Evolutionary conservation across 2,329 filamentous ascomycete genomes (phyloP).

Genomic region (Lachnellula subtilissima): DNA sequence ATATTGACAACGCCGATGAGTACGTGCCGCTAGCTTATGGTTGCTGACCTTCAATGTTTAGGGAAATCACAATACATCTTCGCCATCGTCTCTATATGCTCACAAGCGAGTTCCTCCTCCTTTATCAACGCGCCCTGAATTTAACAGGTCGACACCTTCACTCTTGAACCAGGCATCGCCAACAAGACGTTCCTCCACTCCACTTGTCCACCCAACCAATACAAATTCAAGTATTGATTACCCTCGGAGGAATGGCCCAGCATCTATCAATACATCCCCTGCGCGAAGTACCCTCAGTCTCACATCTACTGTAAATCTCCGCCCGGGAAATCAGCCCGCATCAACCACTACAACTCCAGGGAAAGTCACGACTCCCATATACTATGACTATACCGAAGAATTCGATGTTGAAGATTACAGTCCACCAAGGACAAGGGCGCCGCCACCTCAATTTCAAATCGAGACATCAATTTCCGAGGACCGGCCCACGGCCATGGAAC

Average conservation of each 20-base stretch:
- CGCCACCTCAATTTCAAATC: conserved; percentile 26
- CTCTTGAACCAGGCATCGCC: conserved; percentile 26
- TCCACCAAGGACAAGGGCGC: conserved; percentile 15
- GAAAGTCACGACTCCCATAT: conserved; percentile 25
- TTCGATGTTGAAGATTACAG: conserved; percentile 27
- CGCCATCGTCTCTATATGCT: conserved; percentile 29
- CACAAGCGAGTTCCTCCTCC: conserved; percentile 25
- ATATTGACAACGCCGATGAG: not conserved
- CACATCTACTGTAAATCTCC: conserved; percentile 28
- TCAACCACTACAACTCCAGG: conserved; percentile 27
- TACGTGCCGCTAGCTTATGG: not conserved
- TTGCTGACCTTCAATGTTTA: conserved; percentile 4
- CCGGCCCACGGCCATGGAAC: conserved; percentile 20
- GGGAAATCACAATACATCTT: conserved; percentile 25
- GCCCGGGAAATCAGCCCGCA: conserved; percentile 10
- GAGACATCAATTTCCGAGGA: conserved; percentile 29
- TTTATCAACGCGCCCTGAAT: conserved; percentile 23
- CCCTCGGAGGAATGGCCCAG: conserved; percentile 16
- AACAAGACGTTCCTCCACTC: conserved; percentile 24
- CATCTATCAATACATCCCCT: conserved; percentile 27
- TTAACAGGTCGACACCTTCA: conserved; percentile 27
- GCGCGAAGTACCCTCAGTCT: conserved; percentile 28
- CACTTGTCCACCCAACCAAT: conserved; percentile 16
- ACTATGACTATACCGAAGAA: conserved; percentile 34
- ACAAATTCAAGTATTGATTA: conserved; percentile 18